Percentiles rank a stretch among this genome's conserved stretches.
Evolutionary conservation across 306 rosid genomes (phyloP).

Genomic region (Trichosanthes truncata): DNA sequence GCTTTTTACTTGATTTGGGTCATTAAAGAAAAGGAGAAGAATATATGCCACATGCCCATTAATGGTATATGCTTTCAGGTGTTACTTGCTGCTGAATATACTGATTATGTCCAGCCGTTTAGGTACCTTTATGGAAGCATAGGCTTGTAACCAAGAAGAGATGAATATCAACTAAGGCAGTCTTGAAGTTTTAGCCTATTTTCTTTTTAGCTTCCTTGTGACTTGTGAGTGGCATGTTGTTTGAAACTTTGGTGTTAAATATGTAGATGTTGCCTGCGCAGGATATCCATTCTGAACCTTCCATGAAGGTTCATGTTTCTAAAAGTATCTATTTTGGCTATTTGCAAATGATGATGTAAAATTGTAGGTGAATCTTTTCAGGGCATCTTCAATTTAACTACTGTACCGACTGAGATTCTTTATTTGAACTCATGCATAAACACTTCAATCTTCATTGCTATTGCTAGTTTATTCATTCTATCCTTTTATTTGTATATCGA

Average conservation of each 20-base stretch:
- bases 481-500: neutral
- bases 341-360: neutral
- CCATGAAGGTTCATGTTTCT: neutral
- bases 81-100: neutral
- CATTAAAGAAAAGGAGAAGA: neutral
- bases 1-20: neutral
- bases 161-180: neutral
- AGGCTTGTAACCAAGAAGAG: neutral
- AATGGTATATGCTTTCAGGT: neutral
- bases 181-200: neutral
- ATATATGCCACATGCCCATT: neutral
- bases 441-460: neutral
- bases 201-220: neutral
- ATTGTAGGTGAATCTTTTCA: neutral
- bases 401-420: neutral
- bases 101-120: neutral
- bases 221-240: neutral
- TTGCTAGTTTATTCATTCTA: neutral
- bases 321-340: neutral
- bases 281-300: neutral
- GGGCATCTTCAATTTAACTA: neutral
- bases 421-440: neutral
- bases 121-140: neutral
- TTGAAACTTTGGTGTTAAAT: neutral
- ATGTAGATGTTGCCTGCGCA: neutral